Evolutionary conservation across 2,329 filamentous ascomycete genomes (phyloP).

Genomic region (Colletotrichum sp.): DNA sequence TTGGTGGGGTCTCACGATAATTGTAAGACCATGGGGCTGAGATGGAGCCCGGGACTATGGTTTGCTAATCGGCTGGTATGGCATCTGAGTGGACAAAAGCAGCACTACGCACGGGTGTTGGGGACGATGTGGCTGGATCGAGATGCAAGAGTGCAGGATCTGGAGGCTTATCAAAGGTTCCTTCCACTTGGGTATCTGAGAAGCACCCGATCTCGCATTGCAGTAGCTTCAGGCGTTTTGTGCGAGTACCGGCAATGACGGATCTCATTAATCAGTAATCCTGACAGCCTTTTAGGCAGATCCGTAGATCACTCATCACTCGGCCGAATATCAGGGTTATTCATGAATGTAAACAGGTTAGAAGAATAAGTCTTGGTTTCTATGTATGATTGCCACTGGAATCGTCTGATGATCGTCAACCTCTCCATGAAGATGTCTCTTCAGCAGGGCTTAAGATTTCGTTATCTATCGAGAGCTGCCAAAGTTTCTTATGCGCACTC

Average conservation of each 20-base stretch:
- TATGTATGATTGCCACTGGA: not conserved
- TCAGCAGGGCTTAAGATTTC: not conserved
- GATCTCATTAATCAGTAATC: not conserved
- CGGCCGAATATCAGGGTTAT: not conserved
- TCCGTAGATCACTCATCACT: not conserved
- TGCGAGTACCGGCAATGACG: not conserved
- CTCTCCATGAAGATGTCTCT: not conserved
- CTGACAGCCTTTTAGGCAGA: not conserved
- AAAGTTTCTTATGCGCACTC: not conserved
- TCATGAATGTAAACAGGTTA: not conserved
- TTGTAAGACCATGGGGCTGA: not conserved
- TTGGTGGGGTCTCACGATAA: not conserved
- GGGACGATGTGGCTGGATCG: conserved; percentile 9
- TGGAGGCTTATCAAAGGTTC: not conserved
- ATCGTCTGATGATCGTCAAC: not conserved
- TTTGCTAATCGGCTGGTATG: not conserved
- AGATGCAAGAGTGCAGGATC: conserved; percentile 17
- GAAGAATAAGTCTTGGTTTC: not conserved
- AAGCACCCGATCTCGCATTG: not conserved
- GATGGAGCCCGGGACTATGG: not conserved
- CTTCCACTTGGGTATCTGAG: not conserved
- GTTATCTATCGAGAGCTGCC: not conserved
- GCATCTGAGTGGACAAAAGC: not conserved
- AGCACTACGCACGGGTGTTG: not conserved
- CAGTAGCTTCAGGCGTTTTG: not conserved